Conservation (phyloP, 176 grass and related monocot species). For the Luzula sylvatica region DNA sequence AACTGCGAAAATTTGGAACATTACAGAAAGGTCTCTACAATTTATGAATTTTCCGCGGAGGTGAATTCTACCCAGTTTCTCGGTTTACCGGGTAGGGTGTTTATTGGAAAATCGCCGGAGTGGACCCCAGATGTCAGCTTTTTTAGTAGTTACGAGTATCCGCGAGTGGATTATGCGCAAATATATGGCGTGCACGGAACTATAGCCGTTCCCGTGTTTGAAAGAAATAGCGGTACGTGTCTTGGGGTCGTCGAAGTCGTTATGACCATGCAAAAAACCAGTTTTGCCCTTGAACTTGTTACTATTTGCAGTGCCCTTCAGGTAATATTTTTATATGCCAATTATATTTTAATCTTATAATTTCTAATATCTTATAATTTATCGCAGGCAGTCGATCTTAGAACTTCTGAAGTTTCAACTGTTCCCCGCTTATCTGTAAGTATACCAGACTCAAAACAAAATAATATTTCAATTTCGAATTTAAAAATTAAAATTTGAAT, state of each 20-base stretch:
- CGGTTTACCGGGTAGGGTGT: slow-evolving; percentile 75
- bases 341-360: too few species aligned
- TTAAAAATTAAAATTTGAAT: slow-evolving; percentile 6
- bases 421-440: slow-evolving; percentile 46
- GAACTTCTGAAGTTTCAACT: slow-evolving; percentile 55
- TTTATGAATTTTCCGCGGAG: slow-evolving; percentile 59
- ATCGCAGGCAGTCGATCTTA: slow-evolving; percentile 85
- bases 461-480: background rate
- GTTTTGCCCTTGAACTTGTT: slow-evolving; percentile 67
- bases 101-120: slow-evolving; percentile 64
- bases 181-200: slow-evolving; percentile 53
- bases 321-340: slow-evolving; percentile 27
- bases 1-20: slow-evolving; percentile 43
- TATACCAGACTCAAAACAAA: background rate
- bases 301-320: slow-evolving; percentile 78
- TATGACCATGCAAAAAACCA: slow-evolving; percentile 70
- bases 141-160: slow-evolving; percentile 69
- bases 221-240: slow-evolving; percentile 42
- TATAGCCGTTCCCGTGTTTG: slow-evolving; percentile 78
- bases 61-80: slow-evolving; percentile 26
- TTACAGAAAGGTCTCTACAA: slow-evolving; percentile 63
- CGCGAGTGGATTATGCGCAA: slow-evolving; percentile 47
- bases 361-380: slow-evolving; percentile 4
- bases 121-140: slow-evolving; percentile 87
- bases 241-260: slow-evolving; percentile 88